Evolutionary conservation across 805 yeast species (phyloP), one percentile per base, ranked within the genome.

Genomic region (Starmerella cellae): DNA sequence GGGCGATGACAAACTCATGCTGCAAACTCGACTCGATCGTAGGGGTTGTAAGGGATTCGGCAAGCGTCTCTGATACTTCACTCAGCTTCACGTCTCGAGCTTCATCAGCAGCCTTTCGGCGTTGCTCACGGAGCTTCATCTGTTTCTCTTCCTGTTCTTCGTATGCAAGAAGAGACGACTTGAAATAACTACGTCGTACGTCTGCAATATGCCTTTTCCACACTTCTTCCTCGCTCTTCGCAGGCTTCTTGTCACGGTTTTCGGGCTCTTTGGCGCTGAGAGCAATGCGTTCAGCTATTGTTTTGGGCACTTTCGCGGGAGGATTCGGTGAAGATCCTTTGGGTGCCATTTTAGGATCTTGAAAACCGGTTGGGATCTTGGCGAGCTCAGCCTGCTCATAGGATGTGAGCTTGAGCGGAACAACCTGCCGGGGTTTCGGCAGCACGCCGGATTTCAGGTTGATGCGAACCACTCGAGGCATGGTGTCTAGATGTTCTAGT

Each of bases 371-470:
- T 17, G 74, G 70, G 43, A 69, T 66, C 28, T 69, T 43, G 65
- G 70, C 47, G 69, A 69, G 46, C 66, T 63, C 46, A 35, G 49
- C 57, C 16, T 24, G 37, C 38, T 58, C 62, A 47, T 50, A 51
- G 5, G 51, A 37, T 2, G 63, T 53, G 42, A 46, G 46, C 32
- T 68, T 62, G 4, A 85, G 82, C 42, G 73, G 72, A 54, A 87
- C 74, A 24, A 83, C 75, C 31, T 77, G 74, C 54, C 94, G 77
- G 9, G 82, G 77, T 42, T 64, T 67, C 37, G 96, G 96, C 50
- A 87, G 68, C 38, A 82, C 68, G 58, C 96, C 96, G 38, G 88
- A 78, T 61, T 80, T 79, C 47, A 65, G 64, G 3, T 73, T 74
- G 17, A 46, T 45, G 11, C 52, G 42, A n/a, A 48, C 42, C n/a